Evolutionary conservation across 192 early-diverging fungal genomes (phyloP), one percentile per base, ranked within the genome.

Genomic region (Backusella parvicylindrica): DNA sequence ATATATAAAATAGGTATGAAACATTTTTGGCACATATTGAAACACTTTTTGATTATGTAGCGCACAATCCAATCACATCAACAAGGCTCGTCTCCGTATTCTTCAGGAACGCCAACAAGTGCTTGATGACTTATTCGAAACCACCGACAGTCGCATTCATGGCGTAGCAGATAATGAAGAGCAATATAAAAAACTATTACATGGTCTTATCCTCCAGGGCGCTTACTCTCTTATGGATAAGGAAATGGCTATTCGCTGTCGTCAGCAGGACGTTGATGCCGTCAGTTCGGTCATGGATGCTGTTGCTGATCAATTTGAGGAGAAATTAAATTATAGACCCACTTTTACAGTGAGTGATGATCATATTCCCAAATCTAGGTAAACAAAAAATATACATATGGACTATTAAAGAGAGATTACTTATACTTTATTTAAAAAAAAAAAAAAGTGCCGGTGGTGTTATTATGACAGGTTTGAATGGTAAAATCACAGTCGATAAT

Each of bases 61-160:
- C 81, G 86, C 95, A 30, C 93, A 95, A 74, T 99, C 97, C 30
- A 98, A 96, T 79, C 90, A 93, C 70, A 90, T 97, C 81, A 99
- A 99, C 94, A 97, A 97, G 87, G 92, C 95, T 56, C 92, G 96
- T 70, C 89, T 99, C 70, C 88, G 88, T 66, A 87, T 97, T 28
- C 88, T 99, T 47, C 89, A 95, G 81, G 87, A 91, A 35, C 94
- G 96, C 68, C 96, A 99, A 79, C 85, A 92, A 73, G 85, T 96
- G 71, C 83, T 99, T 38, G 91, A 95, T 64, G 87, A 92, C 13
- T 85, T 98, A 35, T 93, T 95, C 71, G 83, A 80, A 21, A 93
- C 97, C 18, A 86, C 95, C 2, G 83, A 87, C 53, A 74, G 70
- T 60, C 83, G 86, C 41, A 86, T 99, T 28, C 70, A 84, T 31